Conservation (phyloP, 2,329 filamentous ascomycete species). For the Ceratocystis cubensis region DNA sequence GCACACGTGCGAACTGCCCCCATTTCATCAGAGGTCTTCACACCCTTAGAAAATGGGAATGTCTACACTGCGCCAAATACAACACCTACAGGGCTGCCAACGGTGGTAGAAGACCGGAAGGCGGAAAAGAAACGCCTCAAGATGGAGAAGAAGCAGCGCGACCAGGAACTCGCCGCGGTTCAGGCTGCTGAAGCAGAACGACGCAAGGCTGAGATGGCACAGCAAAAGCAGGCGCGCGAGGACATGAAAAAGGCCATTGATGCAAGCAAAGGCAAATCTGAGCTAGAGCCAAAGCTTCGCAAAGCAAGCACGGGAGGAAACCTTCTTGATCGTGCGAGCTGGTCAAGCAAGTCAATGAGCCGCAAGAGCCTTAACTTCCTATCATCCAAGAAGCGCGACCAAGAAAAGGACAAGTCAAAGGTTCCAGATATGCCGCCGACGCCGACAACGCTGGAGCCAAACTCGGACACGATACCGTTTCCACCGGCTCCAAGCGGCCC, state of each 20-base stretch:
- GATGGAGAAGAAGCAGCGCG: slow-evolving; percentile 30
- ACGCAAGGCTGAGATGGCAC: slow-evolving; percentile 46
- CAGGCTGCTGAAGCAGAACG: slow-evolving; percentile 43
- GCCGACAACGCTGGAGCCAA: slow-evolving; percentile 5
- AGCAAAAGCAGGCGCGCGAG: slow-evolving; percentile 36
- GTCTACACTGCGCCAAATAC: background rate
- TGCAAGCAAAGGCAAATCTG: slow-evolving; percentile 49
- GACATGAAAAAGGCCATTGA: slow-evolving; percentile 53
- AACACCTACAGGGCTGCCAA: background rate
- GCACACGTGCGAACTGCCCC: slow-evolving; percentile 57
- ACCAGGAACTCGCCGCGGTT: slow-evolving; percentile 44
- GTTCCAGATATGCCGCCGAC: background rate
- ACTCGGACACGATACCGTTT: background rate
- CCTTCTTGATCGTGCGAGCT: slow-evolving; percentile 53
- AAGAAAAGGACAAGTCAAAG: slow-evolving; percentile 1
- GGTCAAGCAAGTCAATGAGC: slow-evolving; percentile 66
- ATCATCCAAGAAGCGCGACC: slow-evolving; percentile 37
- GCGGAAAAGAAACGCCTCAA: slow-evolving; percentile 30
- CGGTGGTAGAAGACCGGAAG: slow-evolving; percentile 29
- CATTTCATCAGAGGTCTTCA: slow-evolving; percentile 13
- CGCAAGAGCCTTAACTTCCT: slow-evolving; percentile 61
- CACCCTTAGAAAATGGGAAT: slow-evolving; percentile 1
- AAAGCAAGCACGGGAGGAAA: slow-evolving; percentile 28
- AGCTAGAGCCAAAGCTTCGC: slow-evolving; percentile 13
- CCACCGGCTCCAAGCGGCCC: background rate